Conservation (phyloP, 78 protist genomes). For the Trichosphaerium sp. region DNA sequence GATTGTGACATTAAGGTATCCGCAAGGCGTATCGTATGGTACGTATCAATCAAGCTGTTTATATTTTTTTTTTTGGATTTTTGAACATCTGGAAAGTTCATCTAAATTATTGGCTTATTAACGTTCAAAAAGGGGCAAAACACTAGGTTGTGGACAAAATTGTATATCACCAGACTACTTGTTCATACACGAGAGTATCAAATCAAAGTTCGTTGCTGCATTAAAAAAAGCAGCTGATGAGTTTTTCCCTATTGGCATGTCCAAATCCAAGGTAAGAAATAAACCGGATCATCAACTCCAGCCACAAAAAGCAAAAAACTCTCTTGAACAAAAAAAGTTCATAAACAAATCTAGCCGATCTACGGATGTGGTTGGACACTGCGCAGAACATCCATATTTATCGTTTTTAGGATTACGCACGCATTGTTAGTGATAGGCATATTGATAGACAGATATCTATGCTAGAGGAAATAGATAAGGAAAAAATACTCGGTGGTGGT, state of each 20-base stretch:
- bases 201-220: conserved; percentile 10
- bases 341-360: not conserved
- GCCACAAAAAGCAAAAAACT: conserved; percentile 3
- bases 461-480: not conserved
- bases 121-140: conserved; percentile 60
- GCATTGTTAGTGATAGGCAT: not conserved
- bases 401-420: not conserved
- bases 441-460: not conserved
- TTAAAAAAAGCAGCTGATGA: conserved; percentile 10
- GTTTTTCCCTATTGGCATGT: conserved; percentile 26
- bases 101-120: not conserved
- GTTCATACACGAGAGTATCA: not conserved
- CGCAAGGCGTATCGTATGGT: conserved; percentile 39
- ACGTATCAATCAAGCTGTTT: not conserved
- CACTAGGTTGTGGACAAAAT: conserved; percentile 86
- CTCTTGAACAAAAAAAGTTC: not conserved
- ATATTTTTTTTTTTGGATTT: not conserved
- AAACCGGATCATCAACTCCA: conserved; percentile 21
- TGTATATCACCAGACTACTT: conserved; percentile 78
- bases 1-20: conserved; percentile 29
- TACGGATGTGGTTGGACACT: conserved; percentile 4
- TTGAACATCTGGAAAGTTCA: not conserved
- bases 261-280: conserved; percentile 8
- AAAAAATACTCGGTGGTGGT: conserved; percentile 51
- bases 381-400: conserved; percentile 3